Evolutionary conservation across 768 basidiomycete species (phyloP), one percentile per base, ranked within the genome.

Genomic region (Scleroderma citrinum): DNA sequence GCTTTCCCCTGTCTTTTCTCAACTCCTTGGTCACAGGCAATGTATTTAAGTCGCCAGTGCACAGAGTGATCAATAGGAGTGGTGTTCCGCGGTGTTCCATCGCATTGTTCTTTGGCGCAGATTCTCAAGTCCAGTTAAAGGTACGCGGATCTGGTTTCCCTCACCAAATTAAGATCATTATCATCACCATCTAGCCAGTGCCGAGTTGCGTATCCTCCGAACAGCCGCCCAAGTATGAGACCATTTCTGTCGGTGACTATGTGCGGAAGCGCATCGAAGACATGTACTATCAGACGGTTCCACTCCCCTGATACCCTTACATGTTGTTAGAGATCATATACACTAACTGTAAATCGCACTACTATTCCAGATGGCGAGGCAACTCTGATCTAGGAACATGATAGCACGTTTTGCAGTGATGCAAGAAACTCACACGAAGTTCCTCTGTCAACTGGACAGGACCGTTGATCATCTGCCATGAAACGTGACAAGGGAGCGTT

Each of bases 81-180:
- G 86, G 88, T 4, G 68, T 73, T 26, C 69, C 73, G 17, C 77
- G 93, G 23, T 93, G 88, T 64, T 91, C 89, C 0, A 87, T 93
- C 19, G 92, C 92, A 0, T 70, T 93, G 26, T 95, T 96, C 70
- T 92, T 93, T 54, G 92, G 93, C 3, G 85, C 83, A 12, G 89
- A 94, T 61, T 92, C 92, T 60, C 78, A 93, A 53, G 87, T 92
- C 4, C 71, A 69, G 47, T 72, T 95, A 2, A 83, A 89, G 76
- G 89, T 89, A 50, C 7, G 76, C 55, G 20, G 12, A 14, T 24
- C 1, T 20, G 3, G 11, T 13, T 35, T 24, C 39, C 8, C n/a
- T 7, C 2, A 24, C 26, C 6, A 29, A 29, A 29, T 29, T 8
- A 29, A 4, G 8, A 29, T 6, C 21, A 30, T 7, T 40, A 1